Evolutionary conservation across 2,329 filamentous ascomycete genomes (phyloP), one percentile per base, ranked within the genome.

Genomic region (Coleophoma crateriformis): DNA sequence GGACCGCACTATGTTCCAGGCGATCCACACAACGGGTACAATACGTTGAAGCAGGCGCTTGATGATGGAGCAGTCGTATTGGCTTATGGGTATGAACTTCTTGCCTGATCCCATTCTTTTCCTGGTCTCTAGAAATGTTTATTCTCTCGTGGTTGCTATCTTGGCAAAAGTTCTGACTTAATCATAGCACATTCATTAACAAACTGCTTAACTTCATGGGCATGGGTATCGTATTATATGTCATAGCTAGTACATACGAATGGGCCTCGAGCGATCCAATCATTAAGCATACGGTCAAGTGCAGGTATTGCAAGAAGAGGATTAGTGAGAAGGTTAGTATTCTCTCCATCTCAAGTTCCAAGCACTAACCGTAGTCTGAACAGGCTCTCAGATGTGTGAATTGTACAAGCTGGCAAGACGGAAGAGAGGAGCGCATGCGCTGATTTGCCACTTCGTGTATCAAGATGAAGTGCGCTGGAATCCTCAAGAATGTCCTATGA

Each of bases 41-140:
- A 86, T 59, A 90, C 87, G 2, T 70, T 87, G 7, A 70, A 79
- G 40, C 82, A 86, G 61, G 87, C 86, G 2, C 75, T 84, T 52
- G 77, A 81, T 4, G 86, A 90, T 56, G 86, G 85, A 2, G 86
- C 86, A 2, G 78, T 89, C 1, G 78, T 89, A 17, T 74, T 88
- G 71, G 83, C 85, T 1, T 89, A 87, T 55, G 86, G 85, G 76
- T 84, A 60, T 45, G 74, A 65, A 46, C 33, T n/a, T 10, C 33
- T 32, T 11, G 13, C 33, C 12, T 33, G 12, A 43, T n/a, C 2
- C 13, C 34, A 32, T 20, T 33, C 22, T 19, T 35, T 46, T 38
- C 7, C 22, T 12, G 19, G 7, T 17, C 17, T 10, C 5, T 8
- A 41, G 14, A 41, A 10, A 20, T 41, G 5, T 20, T 20, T 22